Evolutionary conservation across 2,329 filamentous ascomycete genomes (phyloP).

Genomic region (Botrytis deweyae): DNA sequence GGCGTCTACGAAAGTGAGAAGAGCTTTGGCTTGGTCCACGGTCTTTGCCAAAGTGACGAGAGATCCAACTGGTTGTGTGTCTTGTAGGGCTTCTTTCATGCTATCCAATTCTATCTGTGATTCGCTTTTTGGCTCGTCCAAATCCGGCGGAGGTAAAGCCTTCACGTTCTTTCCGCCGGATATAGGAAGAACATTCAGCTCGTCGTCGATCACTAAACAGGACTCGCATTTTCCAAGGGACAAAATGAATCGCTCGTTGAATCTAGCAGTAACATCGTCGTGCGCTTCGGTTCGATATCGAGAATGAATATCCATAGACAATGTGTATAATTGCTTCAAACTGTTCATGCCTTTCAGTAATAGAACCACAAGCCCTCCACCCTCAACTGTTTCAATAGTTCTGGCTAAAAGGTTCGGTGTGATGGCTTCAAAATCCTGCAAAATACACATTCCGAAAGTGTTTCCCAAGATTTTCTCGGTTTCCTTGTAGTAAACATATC

Average conservation of each 20-base stretch:
- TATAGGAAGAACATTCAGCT: conserved; percentile 94
- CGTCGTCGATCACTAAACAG: conserved; percentile 94
- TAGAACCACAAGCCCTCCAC: conserved; percentile 85
- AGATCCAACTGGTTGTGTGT: conserved; percentile 82
- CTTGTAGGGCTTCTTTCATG: conserved; percentile 83
- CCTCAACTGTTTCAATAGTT: conserved; percentile 96
- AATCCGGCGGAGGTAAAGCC: conserved; percentile 72
- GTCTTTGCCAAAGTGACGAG: conserved; percentile 84
- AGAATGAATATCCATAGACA: conserved; percentile 97
- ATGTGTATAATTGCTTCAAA: conserved; percentile 92
- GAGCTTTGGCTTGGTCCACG: conserved; percentile 91
- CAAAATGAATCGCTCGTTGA: conserved; percentile 96
- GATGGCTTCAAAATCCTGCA: conserved; percentile 97
- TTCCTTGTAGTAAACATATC: conserved; percentile 99
- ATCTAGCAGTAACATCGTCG: conserved; percentile 88
- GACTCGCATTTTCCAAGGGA: conserved; percentile 93
- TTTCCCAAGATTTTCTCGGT: conserved; percentile 98
- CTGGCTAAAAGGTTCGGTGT: conserved; percentile 95
- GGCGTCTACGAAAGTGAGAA: conserved; percentile 95
- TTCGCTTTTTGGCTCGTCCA: conserved; percentile 70
- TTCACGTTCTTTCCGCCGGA: conserved; percentile 91
- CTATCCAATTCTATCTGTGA: conserved; percentile 74
- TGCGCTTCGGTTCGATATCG: conserved; percentile 96
- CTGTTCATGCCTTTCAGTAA: conserved; percentile 95
- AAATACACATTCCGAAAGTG: conserved; percentile 96